Percentiles rank a stretch among this genome's conserved stretches.
These are phyloP conservation scores for Lactifluus volemus DNA, from an alignment of 768 basidiomycete genomes.

Conservation along the genomic window DNA sequence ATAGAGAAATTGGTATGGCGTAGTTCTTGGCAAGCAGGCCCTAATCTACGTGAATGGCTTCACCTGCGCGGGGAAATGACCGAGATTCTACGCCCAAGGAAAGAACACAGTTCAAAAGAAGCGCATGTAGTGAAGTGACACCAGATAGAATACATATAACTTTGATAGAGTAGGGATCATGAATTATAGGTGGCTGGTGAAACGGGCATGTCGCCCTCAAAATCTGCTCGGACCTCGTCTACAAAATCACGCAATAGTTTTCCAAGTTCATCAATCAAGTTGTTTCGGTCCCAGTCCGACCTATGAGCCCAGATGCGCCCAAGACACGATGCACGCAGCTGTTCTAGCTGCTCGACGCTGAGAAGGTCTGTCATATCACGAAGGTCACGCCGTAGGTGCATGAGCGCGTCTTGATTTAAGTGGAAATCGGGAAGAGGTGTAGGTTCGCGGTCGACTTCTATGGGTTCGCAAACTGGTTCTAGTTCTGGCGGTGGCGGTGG, in stretches of 20 bases:
- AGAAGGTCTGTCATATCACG: slow-evolving; percentile 46
- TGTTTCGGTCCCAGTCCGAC: slow-evolving; percentile 74
- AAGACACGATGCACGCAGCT: slow-evolving; percentile 79
- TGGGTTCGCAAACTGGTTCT: slow-evolving; percentile 30
- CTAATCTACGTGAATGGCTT: neutral
- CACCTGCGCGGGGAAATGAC: neutral
- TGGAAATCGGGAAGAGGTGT: slow-evolving; percentile 75
- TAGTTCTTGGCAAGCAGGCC: neutral
- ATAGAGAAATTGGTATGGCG: neutral
- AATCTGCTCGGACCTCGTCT: slow-evolving; percentile 42
- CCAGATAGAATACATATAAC: slow-evolving; percentile 18
- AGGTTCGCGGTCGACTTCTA: slow-evolving; percentile 53
- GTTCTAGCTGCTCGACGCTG: slow-evolving; percentile 86
- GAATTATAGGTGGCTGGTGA: neutral
- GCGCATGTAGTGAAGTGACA: neutral
- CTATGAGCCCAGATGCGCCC: slow-evolving; percentile 77
- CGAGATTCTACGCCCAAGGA: neutral
- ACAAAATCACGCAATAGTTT: slow-evolving; percentile 56
- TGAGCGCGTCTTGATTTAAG: slow-evolving; percentile 44
- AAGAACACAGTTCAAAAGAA: neutral
- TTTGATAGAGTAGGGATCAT: neutral
- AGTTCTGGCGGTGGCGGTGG: slow-evolving; percentile 20
- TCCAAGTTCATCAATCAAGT: slow-evolving; percentile 50
- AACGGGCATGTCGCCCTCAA: slow-evolving; percentile 7
- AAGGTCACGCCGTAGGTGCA: slow-evolving; percentile 41